phyloP scores from a whole-genome alignment of 2,329 filamentous ascomycete genomes.

The Dactylellina haptotyla region DNA sequence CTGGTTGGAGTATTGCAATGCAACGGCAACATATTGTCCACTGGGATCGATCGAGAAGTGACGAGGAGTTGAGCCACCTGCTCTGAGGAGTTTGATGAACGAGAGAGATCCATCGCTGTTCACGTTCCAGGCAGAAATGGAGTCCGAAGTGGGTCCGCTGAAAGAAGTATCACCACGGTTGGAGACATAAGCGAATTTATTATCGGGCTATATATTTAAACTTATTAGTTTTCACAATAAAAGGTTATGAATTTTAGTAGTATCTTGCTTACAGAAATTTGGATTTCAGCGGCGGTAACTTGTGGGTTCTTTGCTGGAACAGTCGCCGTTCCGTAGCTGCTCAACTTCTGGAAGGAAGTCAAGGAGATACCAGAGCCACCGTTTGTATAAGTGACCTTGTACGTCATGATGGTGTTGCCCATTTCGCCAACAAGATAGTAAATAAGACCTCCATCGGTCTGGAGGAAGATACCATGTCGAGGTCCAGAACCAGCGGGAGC shows the following conservation, averaged over 20 bases:
- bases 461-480: conserved; percentile 64
- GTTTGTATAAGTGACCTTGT: conserved; percentile 67
- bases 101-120: conserved; percentile 68
- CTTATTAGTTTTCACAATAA: conserved; percentile 11
- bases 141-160: conserved; percentile 67
- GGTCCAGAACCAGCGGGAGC: conserved; percentile 70
- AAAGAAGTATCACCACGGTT: conserved; percentile 73
- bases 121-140: conserved; percentile 72
- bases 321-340: conserved; percentile 60
- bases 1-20: conserved; percentile 70
- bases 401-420: conserved; percentile 68
- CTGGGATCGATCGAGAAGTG: conserved; percentile 74
- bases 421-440: conserved; percentile 73
- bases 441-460: conserved; percentile 65
- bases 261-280: conserved; percentile 70
- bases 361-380: conserved; percentile 57
- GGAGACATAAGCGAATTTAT: conserved; percentile 73
- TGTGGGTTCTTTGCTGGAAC: conserved; percentile 43
- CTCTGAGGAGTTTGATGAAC: conserved; percentile 69
- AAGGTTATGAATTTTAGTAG: conserved; percentile 41
- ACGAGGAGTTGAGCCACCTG: conserved; percentile 73
- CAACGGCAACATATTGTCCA: conserved; percentile 73
- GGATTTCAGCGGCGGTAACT: conserved; percentile 68
- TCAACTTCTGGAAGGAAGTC: conserved; percentile 64
- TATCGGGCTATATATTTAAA: conserved; percentile 65